These are phyloP conservation scores for Nakaseomyces sp. DNA, from an alignment of 1,139 yeast species.

Conservation along the genomic window DNA sequence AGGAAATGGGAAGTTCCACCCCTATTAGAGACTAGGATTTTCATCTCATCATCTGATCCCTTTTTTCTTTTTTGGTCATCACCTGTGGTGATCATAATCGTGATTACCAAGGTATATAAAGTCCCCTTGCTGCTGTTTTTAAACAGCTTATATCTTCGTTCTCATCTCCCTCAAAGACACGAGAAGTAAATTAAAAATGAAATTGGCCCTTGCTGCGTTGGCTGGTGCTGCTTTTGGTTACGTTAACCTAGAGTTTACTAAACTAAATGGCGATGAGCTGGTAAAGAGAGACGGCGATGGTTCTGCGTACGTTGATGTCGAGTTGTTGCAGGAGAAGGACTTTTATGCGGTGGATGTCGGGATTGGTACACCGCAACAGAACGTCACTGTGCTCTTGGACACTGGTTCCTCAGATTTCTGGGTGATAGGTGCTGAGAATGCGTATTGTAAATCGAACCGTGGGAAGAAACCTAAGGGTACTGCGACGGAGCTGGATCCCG, in stretches of 20 bases:
- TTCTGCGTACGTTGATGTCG: background rate
- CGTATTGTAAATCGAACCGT: constrained; percentile 14
- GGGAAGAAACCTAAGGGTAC: background rate
- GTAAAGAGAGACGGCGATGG: background rate
- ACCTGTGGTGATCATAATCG: too few species aligned
- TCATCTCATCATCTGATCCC: too few species aligned
- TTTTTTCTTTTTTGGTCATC: too few species aligned
- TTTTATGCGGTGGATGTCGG: constrained; percentile 25
- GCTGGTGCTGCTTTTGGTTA: background rate
- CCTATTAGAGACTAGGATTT: too few species aligned
- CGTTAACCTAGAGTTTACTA: background rate
- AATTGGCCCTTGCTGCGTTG: background rate
- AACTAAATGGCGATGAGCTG: background rate
- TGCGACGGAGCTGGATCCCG: constrained; percentile 9
- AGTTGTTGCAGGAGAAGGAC: constrained; percentile 16
- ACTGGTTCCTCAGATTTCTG: constrained; percentile 71
- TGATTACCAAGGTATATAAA: too few species aligned
- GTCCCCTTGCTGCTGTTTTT: too few species aligned
- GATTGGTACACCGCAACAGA: constrained; percentile 49
- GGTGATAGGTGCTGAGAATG: constrained; percentile 36
- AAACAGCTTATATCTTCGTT: too few species aligned
- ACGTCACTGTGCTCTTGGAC: constrained; percentile 49
- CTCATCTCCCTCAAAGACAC: too few species aligned
- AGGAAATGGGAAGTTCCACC: too few species aligned
- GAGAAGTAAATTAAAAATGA: background rate